A percentile compares a stretch with the other conserved stretches of the same genome.
phyloP scores from a whole-genome alignment of 169 alveolate species.

The Eimeria maxima region DNA sequence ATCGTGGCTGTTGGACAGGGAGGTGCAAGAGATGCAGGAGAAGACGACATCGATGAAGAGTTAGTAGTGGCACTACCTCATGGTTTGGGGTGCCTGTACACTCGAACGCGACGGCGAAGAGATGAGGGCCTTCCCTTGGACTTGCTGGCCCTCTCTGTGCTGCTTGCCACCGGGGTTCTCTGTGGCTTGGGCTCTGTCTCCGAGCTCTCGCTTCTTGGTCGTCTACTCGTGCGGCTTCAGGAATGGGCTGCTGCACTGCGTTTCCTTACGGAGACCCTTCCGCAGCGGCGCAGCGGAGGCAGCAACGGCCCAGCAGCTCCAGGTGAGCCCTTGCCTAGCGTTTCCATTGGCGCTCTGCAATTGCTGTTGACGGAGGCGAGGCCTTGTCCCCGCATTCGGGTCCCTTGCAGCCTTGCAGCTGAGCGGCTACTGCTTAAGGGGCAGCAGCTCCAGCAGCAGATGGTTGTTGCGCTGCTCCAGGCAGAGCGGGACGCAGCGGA shows the following conservation, averaged over 20 bases:
- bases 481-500: slow-evolving; percentile 46
- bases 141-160: slow-evolving; percentile 31
- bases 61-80: slow-evolving; percentile 21
- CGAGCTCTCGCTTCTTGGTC: slow-evolving; percentile 3
- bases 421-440: slow-evolving; percentile 69
- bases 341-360: slow-evolving; percentile 74
- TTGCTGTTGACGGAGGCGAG: slow-evolving; percentile 67
- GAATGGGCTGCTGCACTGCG: slow-evolving; percentile 76
- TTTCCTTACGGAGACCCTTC: slow-evolving; percentile 48
- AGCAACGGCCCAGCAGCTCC: slow-evolving; percentile 33
- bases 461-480: slow-evolving; percentile 43
- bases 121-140: slow-evolving; percentile 61
- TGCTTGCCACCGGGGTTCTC: slow-evolving; percentile 48
- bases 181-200: slow-evolving; percentile 53
- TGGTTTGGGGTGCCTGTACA: slow-evolving; percentile 60
- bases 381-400: slow-evolving; percentile 57
- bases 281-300: slow-evolving; percentile 41
- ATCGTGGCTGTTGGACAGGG: slow-evolving; percentile 25
- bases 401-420: slow-evolving; percentile 51
- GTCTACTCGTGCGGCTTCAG: slow-evolving; percentile 56
- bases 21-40: neutral
- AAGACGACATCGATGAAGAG: slow-evolving; percentile 53
- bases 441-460: slow-evolving; percentile 66
- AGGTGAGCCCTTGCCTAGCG: slow-evolving; percentile 56
- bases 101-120: slow-evolving; percentile 47